Percentiles rank a stretch among this genome's conserved stretches.
phyloP scores from a whole-genome alignment of 495 filamentous ascomycete species.

The Penicillium canariense region DNA sequence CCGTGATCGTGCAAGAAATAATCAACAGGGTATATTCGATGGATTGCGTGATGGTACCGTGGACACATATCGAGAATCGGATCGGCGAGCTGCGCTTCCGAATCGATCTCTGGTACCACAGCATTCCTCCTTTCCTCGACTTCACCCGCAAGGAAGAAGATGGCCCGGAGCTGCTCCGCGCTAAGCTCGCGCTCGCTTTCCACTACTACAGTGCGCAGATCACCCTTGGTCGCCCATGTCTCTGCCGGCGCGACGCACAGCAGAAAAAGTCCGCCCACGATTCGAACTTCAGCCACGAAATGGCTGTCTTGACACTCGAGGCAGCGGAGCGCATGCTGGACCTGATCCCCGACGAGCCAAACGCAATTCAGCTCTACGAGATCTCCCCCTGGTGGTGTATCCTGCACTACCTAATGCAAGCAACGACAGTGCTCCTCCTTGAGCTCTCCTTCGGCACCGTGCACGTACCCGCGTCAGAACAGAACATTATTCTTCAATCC shows the following conservation, averaged over 20 bases:
- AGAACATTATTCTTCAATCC: conserved; percentile 43
- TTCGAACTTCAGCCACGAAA: conserved; percentile 53
- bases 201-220: conserved; percentile 56
- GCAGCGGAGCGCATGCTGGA: conserved; percentile 54
- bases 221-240: conserved; percentile 57
- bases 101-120: conserved; percentile 53
- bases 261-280: conserved; percentile 25
- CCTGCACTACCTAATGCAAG: conserved; percentile 65
- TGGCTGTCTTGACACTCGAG: conserved; percentile 53
- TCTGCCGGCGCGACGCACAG: conserved; percentile 56
- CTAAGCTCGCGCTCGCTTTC: conserved; percentile 47
- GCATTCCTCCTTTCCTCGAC: conserved; percentile 48
- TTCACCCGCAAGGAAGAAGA: conserved; percentile 37
- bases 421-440: conserved; percentile 57
- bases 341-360: conserved; percentile 49
- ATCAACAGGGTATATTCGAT: conserved; percentile 58
- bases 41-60: conserved; percentile 47
- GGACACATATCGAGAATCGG: conserved; percentile 58
- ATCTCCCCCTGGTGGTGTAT: conserved; percentile 64
- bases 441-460: conserved; percentile 58
- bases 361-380: conserved; percentile 50
- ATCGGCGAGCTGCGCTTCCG: conserved; percentile 50
- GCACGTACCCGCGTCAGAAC: conserved; percentile 53
- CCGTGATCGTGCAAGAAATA: conserved; percentile 53
- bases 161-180: conserved; percentile 26